phyloP scores from a whole-genome alignment of 805 yeast species.

The Starmera amethionina region DNA sequence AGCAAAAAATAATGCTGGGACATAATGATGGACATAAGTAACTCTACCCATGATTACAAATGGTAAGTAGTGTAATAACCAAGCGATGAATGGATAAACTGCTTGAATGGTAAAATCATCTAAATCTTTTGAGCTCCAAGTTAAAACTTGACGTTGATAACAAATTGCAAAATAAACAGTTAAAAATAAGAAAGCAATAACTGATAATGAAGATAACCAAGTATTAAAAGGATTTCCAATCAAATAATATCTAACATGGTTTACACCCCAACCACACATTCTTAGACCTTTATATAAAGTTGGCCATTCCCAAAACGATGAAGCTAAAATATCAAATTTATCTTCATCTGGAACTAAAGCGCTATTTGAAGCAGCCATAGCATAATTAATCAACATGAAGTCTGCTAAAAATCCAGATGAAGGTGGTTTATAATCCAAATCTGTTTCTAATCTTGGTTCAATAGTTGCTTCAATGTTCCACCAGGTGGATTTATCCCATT shows the following conservation, averaged over 20 bases:
- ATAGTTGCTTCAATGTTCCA: slow-evolving; percentile 74
- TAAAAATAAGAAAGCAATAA: slow-evolving; percentile 36
- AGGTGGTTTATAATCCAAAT: slow-evolving; percentile 44
- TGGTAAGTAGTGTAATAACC: slow-evolving; percentile 85
- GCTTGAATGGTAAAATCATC: slow-evolving; percentile 52
- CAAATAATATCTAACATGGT: slow-evolving; percentile 50
- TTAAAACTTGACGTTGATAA: slow-evolving; percentile 65
- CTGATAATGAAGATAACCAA: slow-evolving; percentile 57
- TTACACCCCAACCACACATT: slow-evolving; percentile 60
- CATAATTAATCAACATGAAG: slow-evolving; percentile 63
- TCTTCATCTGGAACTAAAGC: slow-evolving; percentile 74
- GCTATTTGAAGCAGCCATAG: slow-evolving; percentile 81
- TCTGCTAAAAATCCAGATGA: slow-evolving; percentile 67
- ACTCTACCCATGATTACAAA: slow-evolving; percentile 93
- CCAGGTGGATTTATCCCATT: slow-evolving; percentile 76
- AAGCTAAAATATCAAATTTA: slow-evolving; percentile 60
- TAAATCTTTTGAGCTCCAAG: slow-evolving; percentile 30
- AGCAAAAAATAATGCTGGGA: slow-evolving; percentile 93
- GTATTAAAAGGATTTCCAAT: slow-evolving; percentile 72
- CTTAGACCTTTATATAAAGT: slow-evolving; percentile 61
- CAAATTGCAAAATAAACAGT: slow-evolving; percentile 29
- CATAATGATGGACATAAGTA: slow-evolving; percentile 91
- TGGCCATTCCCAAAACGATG: slow-evolving; percentile 85
- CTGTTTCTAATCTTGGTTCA: slow-evolving; percentile 47
- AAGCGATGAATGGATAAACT: slow-evolving; percentile 77